phyloP scores from a whole-genome alignment of 2,329 filamentous ascomycete genomes.

The Neocucurbitaria cava region DNA sequence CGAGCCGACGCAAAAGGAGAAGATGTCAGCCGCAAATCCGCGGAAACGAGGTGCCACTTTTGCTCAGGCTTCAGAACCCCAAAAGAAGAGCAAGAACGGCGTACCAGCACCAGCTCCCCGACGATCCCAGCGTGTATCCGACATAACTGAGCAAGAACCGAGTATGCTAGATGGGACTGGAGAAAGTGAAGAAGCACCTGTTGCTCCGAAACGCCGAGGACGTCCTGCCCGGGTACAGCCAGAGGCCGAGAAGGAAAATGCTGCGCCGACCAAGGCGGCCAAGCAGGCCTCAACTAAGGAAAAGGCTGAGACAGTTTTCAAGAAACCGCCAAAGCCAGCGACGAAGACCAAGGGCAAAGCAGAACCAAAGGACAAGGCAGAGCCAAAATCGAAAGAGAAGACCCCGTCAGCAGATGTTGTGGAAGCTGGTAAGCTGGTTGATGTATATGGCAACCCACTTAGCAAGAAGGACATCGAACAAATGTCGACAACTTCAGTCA shows the following conservation, averaged over 20 bases:
- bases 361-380: conserved; percentile 10
- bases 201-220: conserved; percentile 33
- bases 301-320: conserved; percentile 30
- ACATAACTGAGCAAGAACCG: conserved; percentile 38
- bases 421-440: conserved; percentile 39
- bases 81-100: conserved; percentile 32
- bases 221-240: conserved; percentile 31
- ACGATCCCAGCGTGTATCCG: conserved; percentile 38
- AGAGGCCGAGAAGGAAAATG: conserved; percentile 17
- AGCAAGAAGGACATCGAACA: conserved; percentile 42
- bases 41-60: conserved; percentile 26
- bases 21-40: conserved; percentile 17
- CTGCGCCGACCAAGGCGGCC: conserved; percentile 10
- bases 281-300: conserved; percentile 16
- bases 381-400: conserved; percentile 12
- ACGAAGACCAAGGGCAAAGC: conserved; percentile 32
- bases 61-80: conserved; percentile 12
- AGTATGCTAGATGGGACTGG: conserved; percentile 33
- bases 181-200: conserved; percentile 26
- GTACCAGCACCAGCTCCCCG: conserved; percentile 22
- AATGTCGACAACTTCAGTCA: conserved; percentile 41
- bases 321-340: conserved; percentile 32
- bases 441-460: conserved; percentile 40
- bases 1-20: conserved; percentile 23
- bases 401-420: conserved; percentile 4